A percentile compares a stretch with the other conserved stretches of the same genome.
Evolutionary conservation across 306 rosid species (phyloP).

Genomic region (Parietaria judaica): DNA sequence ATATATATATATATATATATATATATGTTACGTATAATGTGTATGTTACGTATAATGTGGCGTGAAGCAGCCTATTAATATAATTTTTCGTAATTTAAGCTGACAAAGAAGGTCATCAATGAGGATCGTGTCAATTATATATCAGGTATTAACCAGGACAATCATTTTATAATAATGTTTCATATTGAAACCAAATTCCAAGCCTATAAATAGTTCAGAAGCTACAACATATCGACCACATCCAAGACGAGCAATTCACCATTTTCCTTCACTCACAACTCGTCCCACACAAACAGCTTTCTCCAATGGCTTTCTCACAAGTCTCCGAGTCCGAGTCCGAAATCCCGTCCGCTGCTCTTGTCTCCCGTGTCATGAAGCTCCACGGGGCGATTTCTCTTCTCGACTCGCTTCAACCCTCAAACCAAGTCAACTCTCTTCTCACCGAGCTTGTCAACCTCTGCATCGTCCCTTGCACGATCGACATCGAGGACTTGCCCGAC

Average conservation of each 20-base stretch:
- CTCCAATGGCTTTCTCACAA: slow-evolving; percentile 46
- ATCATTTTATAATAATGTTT: neutral
- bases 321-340: slow-evolving; percentile 27
- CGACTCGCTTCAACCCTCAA: slow-evolving; percentile 54
- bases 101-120: slow-evolving; percentile 15
- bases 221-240: neutral
- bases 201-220: slow-evolving; percentile 31
- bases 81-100: too few species aligned
- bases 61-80: slow-evolving; percentile 18
- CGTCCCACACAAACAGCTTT: neutral
- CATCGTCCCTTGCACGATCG: slow-evolving; percentile 44
- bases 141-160: neutral
- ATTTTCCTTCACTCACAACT: too few species aligned
- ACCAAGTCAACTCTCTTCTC: slow-evolving; percentile 58
- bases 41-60: neutral
- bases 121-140: neutral
- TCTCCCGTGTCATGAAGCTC: slow-evolving; percentile 35
- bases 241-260: slow-evolving; percentile 7
- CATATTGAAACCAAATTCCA: neutral
- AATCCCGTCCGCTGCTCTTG: slow-evolving; percentile 33
- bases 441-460: slow-evolving; percentile 53
- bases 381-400: slow-evolving; percentile 53
- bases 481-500: slow-evolving; percentile 37
- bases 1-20: neutral
- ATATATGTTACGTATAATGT: neutral